Evolutionary conservation across 345 rosid species (phyloP).

Genomic region (Trapa incisa): DNA sequence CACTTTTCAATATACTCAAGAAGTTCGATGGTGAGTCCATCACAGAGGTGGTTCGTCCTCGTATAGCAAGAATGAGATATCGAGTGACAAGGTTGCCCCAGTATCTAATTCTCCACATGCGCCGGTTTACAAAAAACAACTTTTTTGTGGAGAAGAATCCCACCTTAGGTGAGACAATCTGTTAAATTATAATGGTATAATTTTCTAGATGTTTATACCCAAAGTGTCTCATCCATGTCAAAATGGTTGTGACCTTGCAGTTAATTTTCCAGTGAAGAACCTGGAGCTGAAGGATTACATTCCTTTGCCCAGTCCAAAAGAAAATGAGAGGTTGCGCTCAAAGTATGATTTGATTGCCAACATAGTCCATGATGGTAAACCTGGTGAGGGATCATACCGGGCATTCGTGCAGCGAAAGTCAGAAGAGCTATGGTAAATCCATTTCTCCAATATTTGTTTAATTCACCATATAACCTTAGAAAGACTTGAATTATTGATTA

Average conservation of each 20-base stretch:
- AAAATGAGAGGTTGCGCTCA: conserved; percentile 43
- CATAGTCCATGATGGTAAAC: conserved; percentile 95
- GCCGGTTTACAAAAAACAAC: conserved; percentile 81
- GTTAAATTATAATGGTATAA: background rate
- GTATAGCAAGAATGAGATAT: conserved; percentile 69
- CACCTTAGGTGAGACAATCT: conserved; percentile 50
- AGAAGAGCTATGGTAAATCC: conserved; percentile 68
- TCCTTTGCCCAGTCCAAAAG: conserved; percentile 60
- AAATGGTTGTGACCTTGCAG: conserved; percentile 24
- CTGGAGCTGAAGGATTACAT: conserved; percentile 86
- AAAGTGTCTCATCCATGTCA: background rate
- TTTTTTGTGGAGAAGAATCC: conserved; percentile 95
- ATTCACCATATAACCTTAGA: background rate
- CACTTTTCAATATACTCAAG: conserved; percentile 76
- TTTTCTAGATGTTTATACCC: background rate
- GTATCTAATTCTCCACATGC: conserved; percentile 84
- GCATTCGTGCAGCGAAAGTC: conserved; percentile 97
- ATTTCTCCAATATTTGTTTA: background rate
- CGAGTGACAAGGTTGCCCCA: conserved; percentile 63
- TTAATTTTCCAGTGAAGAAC: conserved; percentile 94
- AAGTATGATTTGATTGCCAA: conserved; percentile 91
- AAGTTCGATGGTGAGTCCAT: conserved; percentile 87
- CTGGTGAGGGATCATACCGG: conserved; percentile 82
- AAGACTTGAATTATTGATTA: background rate
- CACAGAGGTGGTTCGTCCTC: conserved; percentile 91